Evolutionary conservation across 2,329 filamentous ascomycete genomes (phyloP).

Genomic region (Lizonia empirigonia): DNA sequence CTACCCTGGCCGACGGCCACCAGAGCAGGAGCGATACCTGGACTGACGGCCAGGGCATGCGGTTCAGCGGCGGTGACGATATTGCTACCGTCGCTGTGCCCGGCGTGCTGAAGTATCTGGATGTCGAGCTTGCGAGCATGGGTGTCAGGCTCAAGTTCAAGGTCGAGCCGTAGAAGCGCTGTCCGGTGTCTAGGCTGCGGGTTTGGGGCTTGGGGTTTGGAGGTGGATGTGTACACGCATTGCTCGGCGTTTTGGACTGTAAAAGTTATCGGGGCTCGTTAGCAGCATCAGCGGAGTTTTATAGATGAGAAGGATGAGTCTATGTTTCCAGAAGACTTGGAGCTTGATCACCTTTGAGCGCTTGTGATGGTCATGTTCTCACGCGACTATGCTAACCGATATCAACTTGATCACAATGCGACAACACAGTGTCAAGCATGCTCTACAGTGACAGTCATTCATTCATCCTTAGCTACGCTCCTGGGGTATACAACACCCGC

Average conservation of each 20-base stretch:
- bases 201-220: no score
- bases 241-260: constrained; percentile 18
- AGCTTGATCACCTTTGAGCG: not conserved
- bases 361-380: not conserved
- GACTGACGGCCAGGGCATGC: constrained; percentile 86
- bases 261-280: constrained; percentile 17
- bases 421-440: not conserved
- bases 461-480: not conserved
- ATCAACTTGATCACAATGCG: not conserved
- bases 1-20: constrained; percentile 56
- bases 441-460: not conserved
- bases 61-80: constrained; percentile 87
- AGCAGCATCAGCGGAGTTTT: constrained; percentile 17
- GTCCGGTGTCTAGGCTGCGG: no score
- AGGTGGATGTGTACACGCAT: constrained; percentile 11
- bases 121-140: constrained; percentile 96
- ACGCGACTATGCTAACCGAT: not conserved
- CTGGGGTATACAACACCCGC: not conserved
- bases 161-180: constrained; percentile 59
- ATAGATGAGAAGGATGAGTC: constrained; percentile 3
- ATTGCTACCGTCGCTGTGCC: constrained; percentile 92
- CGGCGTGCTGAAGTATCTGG: constrained; percentile 88
- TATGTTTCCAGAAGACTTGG: not conserved
- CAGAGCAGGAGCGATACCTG: constrained; percentile 73
- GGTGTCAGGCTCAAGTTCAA: constrained; percentile 93